phyloP scores from a whole-genome alignment of 2,329 filamentous ascomycete species.

The Biscogniauxia mediterranea region DNA sequence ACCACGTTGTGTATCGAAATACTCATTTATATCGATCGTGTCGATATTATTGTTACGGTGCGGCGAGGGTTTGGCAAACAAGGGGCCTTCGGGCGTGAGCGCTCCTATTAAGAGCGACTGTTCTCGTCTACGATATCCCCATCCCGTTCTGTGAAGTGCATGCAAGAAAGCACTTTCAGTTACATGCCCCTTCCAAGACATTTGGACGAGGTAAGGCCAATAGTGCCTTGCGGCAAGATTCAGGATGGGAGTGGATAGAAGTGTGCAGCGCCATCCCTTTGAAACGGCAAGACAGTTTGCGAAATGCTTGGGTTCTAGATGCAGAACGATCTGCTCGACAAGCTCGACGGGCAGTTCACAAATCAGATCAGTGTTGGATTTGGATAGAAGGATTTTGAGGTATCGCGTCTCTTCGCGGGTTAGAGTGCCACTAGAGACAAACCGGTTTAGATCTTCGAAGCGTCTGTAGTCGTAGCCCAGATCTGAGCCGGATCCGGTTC shows the following conservation, averaged over 20 bases:
- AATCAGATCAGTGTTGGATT: slow-evolving; percentile 15
- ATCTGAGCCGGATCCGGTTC: background rate
- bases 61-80: background rate
- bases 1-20: background rate
- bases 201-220: slow-evolving; percentile 17
- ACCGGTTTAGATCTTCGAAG: slow-evolving; percentile 11
- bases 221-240: slow-evolving; percentile 4
- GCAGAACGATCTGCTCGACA: slow-evolving; percentile 13
- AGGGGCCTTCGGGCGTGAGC: background rate
- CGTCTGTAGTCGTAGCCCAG: background rate
- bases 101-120: slow-evolving; percentile 3
- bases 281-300: slow-evolving; percentile 23
- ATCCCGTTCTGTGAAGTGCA: background rate
- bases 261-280: slow-evolving; percentile 23
- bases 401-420: slow-evolving; percentile 20
- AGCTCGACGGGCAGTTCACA: slow-evolving; percentile 25
- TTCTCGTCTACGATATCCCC: background rate
- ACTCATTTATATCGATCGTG: background rate
- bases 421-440: slow-evolving; percentile 11
- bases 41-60: background rate
- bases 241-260: slow-evolving; percentile 21
- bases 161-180: background rate
- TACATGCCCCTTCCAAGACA: slow-evolving; percentile 4
- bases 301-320: slow-evolving; percentile 17
- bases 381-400: slow-evolving; percentile 19